A percentile compares a stretch with the other conserved stretches of the same genome.
Conservation (phyloP, 1,284 basidiomycete genomes). For the Volvariella volvacea region DNA sequence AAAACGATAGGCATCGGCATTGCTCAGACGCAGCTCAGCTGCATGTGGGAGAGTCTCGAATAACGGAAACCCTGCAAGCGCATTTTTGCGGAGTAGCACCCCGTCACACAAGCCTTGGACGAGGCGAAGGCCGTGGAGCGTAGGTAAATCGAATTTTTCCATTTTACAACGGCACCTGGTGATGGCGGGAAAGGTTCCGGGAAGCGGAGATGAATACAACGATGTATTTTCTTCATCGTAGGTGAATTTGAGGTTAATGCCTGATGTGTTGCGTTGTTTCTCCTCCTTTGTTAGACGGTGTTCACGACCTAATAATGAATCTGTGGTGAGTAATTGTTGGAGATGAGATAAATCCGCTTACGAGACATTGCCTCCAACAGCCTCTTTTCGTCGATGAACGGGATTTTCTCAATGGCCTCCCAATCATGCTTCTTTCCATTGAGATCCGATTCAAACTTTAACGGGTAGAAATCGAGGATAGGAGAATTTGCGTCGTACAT, state of each 20-base stretch:
- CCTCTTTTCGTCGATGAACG: conserved; percentile 88
- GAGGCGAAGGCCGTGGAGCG: conserved; percentile 80
- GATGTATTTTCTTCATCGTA: conserved; percentile 63
- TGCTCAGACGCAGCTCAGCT: conserved; percentile 74
- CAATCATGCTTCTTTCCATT: conserved; percentile 99
- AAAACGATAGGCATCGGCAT: conserved; percentile 90
- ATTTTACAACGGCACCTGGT: conserved; percentile 74
- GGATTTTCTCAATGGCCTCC: conserved; percentile 99
- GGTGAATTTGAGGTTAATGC: conserved; percentile 75
- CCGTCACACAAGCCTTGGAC: conserved; percentile 87
- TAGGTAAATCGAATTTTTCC: conserved; percentile 83
- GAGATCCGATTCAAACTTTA: conserved; percentile 86
- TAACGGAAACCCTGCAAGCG: conserved; percentile 94
- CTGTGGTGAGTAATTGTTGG: neutral
- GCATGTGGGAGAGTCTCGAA: conserved; percentile 84
- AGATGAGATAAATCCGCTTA: conserved; percentile 25
- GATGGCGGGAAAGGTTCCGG: conserved; percentile 93
- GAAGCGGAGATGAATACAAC: conserved; percentile 83
- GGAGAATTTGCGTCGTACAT: conserved; percentile 86
- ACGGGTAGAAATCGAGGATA: conserved; percentile 93
- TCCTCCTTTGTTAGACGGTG: conserved; percentile 78
- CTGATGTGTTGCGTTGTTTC: conserved; percentile 69
- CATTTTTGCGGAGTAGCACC: conserved; percentile 79
- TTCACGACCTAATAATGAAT: conserved; percentile 52
- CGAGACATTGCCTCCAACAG: conserved; percentile 80